Conservation (phyloP, 1,139 yeast species). For the Kodamaea alishanica region DNA sequence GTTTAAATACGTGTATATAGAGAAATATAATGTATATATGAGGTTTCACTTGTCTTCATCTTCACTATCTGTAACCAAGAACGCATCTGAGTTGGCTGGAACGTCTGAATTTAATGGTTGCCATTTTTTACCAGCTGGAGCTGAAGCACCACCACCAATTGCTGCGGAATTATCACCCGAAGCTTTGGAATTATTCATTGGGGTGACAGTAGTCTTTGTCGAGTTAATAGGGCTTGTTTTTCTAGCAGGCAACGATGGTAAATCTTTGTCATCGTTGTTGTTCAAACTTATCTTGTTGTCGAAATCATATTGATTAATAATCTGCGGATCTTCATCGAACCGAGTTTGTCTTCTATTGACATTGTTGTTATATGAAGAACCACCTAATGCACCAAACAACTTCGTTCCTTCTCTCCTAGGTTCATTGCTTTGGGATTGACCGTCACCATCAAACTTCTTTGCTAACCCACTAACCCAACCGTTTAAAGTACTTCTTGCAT, state of each 20-base stretch:
- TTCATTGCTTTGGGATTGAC: background rate
- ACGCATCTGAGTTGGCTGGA: constrained; percentile 66
- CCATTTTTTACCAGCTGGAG: constrained; percentile 44
- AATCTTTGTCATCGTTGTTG: constrained; percentile 35
- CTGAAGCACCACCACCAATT: background rate
- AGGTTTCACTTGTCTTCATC: constrained; percentile 46
- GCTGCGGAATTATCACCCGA: background rate
- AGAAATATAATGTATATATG: background rate
- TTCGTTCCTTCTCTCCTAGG: constrained; percentile 25
- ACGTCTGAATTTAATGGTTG: constrained; percentile 56
- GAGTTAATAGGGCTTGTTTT: constrained; percentile 1
- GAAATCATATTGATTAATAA: constrained; percentile 48
- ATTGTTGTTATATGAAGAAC: constrained; percentile 34
- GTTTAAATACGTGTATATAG: too few species aligned
- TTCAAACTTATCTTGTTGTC: constrained; percentile 51
- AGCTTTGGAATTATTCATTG: constrained; percentile 1
- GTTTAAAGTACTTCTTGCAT: constrained; percentile 74
- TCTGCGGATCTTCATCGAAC: constrained; percentile 56
- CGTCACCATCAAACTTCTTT: constrained; percentile 43
- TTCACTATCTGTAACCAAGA: constrained; percentile 75
- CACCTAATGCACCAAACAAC: constrained; percentile 48
- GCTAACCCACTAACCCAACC: constrained; percentile 78
- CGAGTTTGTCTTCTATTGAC: constrained; percentile 26
- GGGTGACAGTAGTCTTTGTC: background rate
- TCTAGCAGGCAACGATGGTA: constrained; percentile 42